Evolutionary conservation across 2,329 filamentous ascomycete species (phyloP).

Genomic region (Proliferodiscus dingleyae): DNA sequence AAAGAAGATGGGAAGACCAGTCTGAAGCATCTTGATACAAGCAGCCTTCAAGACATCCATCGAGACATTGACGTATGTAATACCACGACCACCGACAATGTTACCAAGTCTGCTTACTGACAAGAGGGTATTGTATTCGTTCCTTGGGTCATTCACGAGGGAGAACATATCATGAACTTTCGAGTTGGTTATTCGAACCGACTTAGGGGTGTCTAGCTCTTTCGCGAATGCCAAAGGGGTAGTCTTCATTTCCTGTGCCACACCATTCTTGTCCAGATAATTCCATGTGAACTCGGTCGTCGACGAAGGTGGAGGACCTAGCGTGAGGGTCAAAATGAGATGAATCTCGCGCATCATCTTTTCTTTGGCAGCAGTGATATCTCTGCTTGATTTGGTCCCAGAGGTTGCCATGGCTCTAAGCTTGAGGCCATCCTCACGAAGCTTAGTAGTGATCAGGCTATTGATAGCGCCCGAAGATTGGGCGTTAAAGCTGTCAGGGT

Average conservation of each 20-base stretch:
- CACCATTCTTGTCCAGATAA: slow-evolving; percentile 65
- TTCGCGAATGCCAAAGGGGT: slow-evolving; percentile 69
- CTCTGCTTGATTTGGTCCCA: slow-evolving; percentile 15
- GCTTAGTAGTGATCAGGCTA: slow-evolving; percentile 71
- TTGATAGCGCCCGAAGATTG: slow-evolving; percentile 67
- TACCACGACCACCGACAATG: slow-evolving; percentile 67
- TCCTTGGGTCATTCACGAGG: slow-evolving; percentile 79
- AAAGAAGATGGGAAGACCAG: slow-evolving; percentile 80
- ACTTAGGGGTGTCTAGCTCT: slow-evolving; percentile 57
- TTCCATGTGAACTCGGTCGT: slow-evolving; percentile 72
- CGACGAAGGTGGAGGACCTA: slow-evolving; percentile 72
- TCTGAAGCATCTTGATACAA: slow-evolving; percentile 71
- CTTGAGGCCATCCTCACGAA: slow-evolving; percentile 76
- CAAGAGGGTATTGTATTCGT: slow-evolving; percentile 65
- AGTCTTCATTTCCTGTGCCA: slow-evolving; percentile 55
- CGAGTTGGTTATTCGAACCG: slow-evolving; percentile 52
- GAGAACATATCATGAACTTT: slow-evolving; percentile 69
- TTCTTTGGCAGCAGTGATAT: slow-evolving; percentile 53
- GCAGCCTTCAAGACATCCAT: slow-evolving; percentile 67
- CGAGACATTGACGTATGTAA: slow-evolving; percentile 80
- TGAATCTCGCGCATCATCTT: slow-evolving; percentile 78
- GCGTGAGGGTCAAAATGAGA: slow-evolving; percentile 72
- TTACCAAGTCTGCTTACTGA: slow-evolving; percentile 79
- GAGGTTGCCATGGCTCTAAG: slow-evolving; percentile 53
- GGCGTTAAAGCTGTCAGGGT: slow-evolving; percentile 79